These are phyloP conservation scores for Aureobasidium leucospermi DNA, from an alignment of 2,329 filamentous ascomycete genomes.

Conservation along the genomic window DNA sequence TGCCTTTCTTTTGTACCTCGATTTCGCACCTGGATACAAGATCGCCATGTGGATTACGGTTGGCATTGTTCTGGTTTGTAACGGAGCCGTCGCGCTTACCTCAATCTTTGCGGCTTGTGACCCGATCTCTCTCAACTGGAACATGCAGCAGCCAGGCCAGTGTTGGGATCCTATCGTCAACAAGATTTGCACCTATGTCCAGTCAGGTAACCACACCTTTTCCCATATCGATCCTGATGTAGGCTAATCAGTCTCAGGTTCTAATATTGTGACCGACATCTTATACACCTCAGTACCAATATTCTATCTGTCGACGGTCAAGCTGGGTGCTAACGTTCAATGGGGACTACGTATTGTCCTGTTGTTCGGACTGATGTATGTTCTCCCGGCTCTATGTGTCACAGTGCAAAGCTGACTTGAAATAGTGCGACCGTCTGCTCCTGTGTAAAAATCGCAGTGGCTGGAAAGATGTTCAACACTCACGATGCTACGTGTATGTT, in stretches of 20 bases:
- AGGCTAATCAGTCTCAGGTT: neutral
- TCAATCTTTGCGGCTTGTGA: slow-evolving; percentile 12
- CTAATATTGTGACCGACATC: slow-evolving; percentile 16
- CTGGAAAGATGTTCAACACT: slow-evolving; percentile 11
- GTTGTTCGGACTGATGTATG: slow-evolving; percentile 15
- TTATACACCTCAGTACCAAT: slow-evolving; percentile 14
- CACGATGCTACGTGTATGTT: slow-evolving; percentile 11
- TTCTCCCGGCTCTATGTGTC: neutral
- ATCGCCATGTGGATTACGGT: slow-evolving; percentile 15
- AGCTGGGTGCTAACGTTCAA: slow-evolving; percentile 13
- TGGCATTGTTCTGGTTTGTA: slow-evolving; percentile 11
- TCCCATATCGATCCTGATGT: neutral
- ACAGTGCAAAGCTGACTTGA: neutral
- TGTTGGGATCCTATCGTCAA: slow-evolving; percentile 14
- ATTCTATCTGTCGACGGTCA: slow-evolving; percentile 15
- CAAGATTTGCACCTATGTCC: slow-evolving; percentile 12
- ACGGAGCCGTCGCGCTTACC: slow-evolving; percentile 9
- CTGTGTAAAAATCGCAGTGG: slow-evolving; percentile 13
- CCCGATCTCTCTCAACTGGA: slow-evolving; percentile 14
- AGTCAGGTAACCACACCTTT: neutral
- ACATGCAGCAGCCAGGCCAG: slow-evolving; percentile 10
- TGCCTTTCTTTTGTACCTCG: slow-evolving; percentile 14
- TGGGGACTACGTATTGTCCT: slow-evolving; percentile 16
- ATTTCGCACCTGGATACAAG: slow-evolving; percentile 15
- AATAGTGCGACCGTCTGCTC: slow-evolving; percentile 15